Percentiles rank a stretch among this genome's conserved stretches.
Conservation (phyloP, 768 basidiomycete species). For the Hirschioporus abietinus region DNA sequence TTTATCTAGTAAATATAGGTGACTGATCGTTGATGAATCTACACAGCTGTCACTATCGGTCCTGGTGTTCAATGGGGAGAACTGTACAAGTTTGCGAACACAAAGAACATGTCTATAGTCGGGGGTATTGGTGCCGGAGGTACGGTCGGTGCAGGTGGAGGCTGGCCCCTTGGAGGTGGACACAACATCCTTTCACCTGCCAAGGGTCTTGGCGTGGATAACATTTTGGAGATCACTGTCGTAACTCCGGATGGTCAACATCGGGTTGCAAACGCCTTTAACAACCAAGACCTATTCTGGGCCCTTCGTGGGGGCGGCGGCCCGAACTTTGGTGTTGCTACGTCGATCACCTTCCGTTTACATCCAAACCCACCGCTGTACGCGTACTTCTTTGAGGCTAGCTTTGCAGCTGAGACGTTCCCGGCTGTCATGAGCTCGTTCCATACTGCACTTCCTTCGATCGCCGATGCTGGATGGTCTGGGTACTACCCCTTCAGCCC, state of each 20-base stretch:
- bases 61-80: conserved; percentile 26
- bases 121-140: conserved; percentile 26
- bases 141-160: conserved; percentile 33
- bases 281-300: conserved; percentile 50
- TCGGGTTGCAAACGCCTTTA: conserved; percentile 38
- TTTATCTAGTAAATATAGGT: background rate
- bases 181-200: conserved; percentile 25
- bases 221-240: conserved; percentile 38
- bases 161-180: conserved; percentile 29
- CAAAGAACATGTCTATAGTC: conserved; percentile 29
- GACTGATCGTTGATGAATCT: conserved; percentile 20
- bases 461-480: conserved; percentile 38
- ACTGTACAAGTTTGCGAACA: conserved; percentile 30
- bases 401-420: conserved; percentile 8
- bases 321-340: conserved; percentile 29
- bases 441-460: conserved; percentile 3
- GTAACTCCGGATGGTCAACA: conserved; percentile 48
- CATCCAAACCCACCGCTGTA: conserved; percentile 24
- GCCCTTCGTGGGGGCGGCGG: conserved; percentile 44
- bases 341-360: background rate
- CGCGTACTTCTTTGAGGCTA: conserved; percentile 17
- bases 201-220: conserved; percentile 26
- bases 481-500: conserved; percentile 27
- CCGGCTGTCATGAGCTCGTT: conserved; percentile 4
- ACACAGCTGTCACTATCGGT: conserved; percentile 4